These are phyloP conservation scores for Hortiboletus rubellus DNA, from an alignment of 1,284 basidiomycete genomes.

Conservation along the genomic window DNA sequence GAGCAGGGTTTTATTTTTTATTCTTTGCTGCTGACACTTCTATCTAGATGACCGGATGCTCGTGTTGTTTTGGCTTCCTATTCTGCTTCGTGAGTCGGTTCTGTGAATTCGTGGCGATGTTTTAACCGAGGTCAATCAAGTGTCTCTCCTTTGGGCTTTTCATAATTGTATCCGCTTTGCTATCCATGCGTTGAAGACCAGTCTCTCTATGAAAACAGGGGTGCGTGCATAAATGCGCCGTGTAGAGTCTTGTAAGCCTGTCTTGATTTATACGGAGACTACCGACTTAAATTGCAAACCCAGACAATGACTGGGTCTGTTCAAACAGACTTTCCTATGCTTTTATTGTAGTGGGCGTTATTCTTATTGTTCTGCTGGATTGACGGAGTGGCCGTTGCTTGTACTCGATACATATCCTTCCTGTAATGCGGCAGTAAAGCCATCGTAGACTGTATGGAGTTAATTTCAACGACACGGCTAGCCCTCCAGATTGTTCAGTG, in stretches of 20 bases:
- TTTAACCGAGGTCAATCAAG: conserved; percentile 40
- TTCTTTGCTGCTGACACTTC: conserved; percentile 1
- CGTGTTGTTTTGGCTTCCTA: conserved; percentile 91
- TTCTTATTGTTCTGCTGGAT: conserved; percentile 23
- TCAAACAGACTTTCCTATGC: conserved; percentile 5
- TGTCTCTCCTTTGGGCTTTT: conserved; percentile 68
- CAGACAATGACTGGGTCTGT: conserved; percentile 1
- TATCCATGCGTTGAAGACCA: conserved; percentile 53
- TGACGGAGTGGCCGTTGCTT: conserved; percentile 15
- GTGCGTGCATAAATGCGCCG: conserved; percentile 35
- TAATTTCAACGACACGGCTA: neutral
- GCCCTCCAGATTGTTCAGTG: conserved; percentile 34
- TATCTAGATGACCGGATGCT: conserved; percentile 87
- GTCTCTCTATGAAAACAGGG: conserved; percentile 49
- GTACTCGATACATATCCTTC: conserved; percentile 20
- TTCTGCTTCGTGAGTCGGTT: conserved; percentile 67
- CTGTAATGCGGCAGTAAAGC: conserved; percentile 21
- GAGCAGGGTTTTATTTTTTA: conserved; percentile 32
- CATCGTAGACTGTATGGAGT: neutral
- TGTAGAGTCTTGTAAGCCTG: conserved; percentile 4
- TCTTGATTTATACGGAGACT: neutral
- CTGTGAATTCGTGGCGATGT: conserved; percentile 10
- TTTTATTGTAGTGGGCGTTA: conserved; percentile 2
- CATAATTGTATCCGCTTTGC: conserved; percentile 58
- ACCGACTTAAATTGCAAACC: neutral